Evolutionary conservation across 345 rosid species (phyloP), one percentile per base, ranked within the genome.

Genomic region (Erucastrum elatum): DNA sequence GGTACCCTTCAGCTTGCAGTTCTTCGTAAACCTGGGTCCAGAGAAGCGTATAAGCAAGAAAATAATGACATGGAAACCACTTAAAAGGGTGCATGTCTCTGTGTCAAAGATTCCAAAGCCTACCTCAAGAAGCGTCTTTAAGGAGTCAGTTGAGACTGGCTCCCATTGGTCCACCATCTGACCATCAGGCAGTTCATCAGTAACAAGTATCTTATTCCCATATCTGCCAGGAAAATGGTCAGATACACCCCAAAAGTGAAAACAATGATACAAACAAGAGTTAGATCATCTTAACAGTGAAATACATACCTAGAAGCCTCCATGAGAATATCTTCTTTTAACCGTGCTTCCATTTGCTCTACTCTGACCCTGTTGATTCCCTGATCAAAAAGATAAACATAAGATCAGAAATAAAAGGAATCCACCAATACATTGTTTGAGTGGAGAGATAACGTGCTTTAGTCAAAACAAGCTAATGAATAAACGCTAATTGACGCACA

Each of bases 121-220:
- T 88, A 90, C 99, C 91, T 92, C 93, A 13, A 95, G 82, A 7
- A 97, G 94, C 55, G 98, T 91, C 94, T 95, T 91, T 85, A 95
- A 88, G 60, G 94, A 90, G 89, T 88, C 94, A 77, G 77, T 37
- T 15, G 94, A 92, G 26, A 95, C 96, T 53, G 94, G 92, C 85
- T 92, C 99, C 98, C 98, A 95, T 55, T 91, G 99, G 84, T 95
- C 99, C 72, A 92, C 99, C 93, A 92, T 91, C 85, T 91, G 98
- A 85, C 97, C 97, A 88, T 91, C 94, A 51, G 99, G 96, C 70
- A 95, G 90, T 86, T 95, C 99, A 88, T 92, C 98, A 53, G 97
- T 95, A 82, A 95, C 99, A 75, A 92, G 98, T 85, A 95, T 92
- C 88, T 95, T 95, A 85, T 92, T 91, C 76, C 94, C 98, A 82